Evolutionary conservation across 805 yeast genomes (phyloP), one percentile per base, ranked within the genome.

Genomic region (Candida morakotiae): DNA sequence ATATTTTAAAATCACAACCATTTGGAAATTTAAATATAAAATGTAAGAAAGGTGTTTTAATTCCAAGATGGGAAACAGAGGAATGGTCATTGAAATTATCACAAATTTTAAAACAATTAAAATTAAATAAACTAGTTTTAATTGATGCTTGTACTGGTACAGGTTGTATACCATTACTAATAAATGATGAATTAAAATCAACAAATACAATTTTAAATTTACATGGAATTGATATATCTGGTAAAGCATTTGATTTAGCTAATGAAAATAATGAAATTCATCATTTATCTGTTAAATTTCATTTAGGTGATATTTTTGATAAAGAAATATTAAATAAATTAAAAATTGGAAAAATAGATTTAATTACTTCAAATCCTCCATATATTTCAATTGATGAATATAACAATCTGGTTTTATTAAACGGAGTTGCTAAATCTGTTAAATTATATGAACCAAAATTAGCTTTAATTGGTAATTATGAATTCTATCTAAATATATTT

Each of bases 31-130:
- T 91, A 34, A 76, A 74, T 9, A 70, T 91, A 3, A 39, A 49
- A 18, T 86, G 96, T 49, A 49, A 58, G 20, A 64, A 63, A 1
- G 79, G 79, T 0, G 97, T 87, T 2, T 62, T 91, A 42, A 89
- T 91, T 19, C 98, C 98, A 0, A 62, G 98, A 34, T 81, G 91
- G 83, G 98, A 91, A 54, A 91, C 98, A 0, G 98, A 91, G 55
- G 95, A 87, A 51, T 91, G 97, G 97, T 65, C 74, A 8, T 24
- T 62, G 20, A 69, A 68, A 38, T 53, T 83, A 15, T 57, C 64
- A 0, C 42, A 15, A 21, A 25, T 13, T 10, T 38, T 15, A n/a
- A 31, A 13, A 7, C 10, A 7, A 23, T 25, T 28, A 11, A 28
- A 19, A 13, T 14, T 18, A 13, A 28, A 31, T 9, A 17, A 22